Percentiles rank a stretch among this genome's conserved stretches.
These are phyloP conservation scores for Schwanniomyces occidentalis DNA, from an alignment of 805 yeast genomes.

Conservation along the genomic window DNA sequence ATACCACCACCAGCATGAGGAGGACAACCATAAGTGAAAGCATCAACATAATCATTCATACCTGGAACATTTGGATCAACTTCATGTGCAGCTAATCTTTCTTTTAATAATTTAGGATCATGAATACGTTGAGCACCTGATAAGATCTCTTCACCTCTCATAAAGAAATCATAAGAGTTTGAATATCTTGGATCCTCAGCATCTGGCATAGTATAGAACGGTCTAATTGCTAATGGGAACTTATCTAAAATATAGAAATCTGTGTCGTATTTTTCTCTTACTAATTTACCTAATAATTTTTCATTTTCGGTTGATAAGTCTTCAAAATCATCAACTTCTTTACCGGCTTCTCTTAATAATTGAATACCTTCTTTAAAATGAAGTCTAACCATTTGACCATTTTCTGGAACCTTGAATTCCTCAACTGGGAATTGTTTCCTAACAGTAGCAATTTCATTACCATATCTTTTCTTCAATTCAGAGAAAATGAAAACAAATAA, in stretches of 20 bases:
- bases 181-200: conserved; percentile 89
- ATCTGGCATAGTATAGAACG: conserved; percentile 99
- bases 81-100: conserved; percentile 82
- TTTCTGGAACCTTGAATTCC: conserved; percentile 91
- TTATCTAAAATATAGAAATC: conserved; percentile 98
- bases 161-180: conserved; percentile 98
- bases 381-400: conserved; percentile 89
- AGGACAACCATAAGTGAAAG: conserved; percentile 92
- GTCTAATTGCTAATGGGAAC: conserved; percentile 95
- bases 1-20: conserved; percentile 99
- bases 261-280: conserved; percentile 91
- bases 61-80: conserved; percentile 82
- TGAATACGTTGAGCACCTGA: conserved; percentile 99
- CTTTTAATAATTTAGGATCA: conserved; percentile 77
- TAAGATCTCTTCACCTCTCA: conserved; percentile 99
- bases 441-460: conserved; percentile 82
- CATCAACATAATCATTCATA: conserved; percentile 85
- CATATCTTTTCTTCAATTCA: conserved; percentile 77
- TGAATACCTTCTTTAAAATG: conserved; percentile 90
- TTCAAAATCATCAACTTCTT: conserved; percentile 81
- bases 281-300: conserved; percentile 85
- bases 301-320: conserved; percentile 94
- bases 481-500: conserved; percentile 86
- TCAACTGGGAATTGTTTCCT: conserved; percentile 97
- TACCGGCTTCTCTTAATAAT: conserved; percentile 84